A percentile compares a stretch with the other conserved stretches of the same genome.
Conservation (phyloP, 2,329 filamentous ascomycete genomes). For the Paraconiothyrium sp. region DNA sequence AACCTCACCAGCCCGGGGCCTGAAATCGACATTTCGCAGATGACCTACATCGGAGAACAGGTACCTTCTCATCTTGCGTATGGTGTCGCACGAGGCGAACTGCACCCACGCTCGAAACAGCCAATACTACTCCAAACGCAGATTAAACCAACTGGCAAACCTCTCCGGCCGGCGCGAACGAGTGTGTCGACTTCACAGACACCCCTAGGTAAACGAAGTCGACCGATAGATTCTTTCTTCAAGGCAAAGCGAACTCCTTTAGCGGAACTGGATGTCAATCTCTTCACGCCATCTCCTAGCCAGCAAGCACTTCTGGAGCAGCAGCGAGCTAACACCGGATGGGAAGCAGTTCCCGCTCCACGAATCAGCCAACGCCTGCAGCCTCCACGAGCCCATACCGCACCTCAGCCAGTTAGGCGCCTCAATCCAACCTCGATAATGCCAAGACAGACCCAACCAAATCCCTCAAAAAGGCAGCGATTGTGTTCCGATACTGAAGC, state of each 20-base stretch:
- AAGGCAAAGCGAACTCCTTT: slow-evolving; percentile 70
- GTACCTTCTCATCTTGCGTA: slow-evolving; percentile 75
- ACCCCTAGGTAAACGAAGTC: slow-evolving; percentile 66
- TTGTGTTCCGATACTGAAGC: slow-evolving; percentile 55
- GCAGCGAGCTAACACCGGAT: slow-evolving; percentile 61
- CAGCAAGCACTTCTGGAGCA: slow-evolving; percentile 68
- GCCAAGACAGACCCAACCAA: slow-evolving; percentile 55
- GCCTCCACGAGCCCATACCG: slow-evolving; percentile 44
- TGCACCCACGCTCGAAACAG: slow-evolving; percentile 90
- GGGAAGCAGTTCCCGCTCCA: slow-evolving; percentile 63
- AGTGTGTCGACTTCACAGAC: slow-evolving; percentile 42
- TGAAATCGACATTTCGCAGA: slow-evolving; percentile 71
- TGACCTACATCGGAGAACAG: slow-evolving; percentile 82
- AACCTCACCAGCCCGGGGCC: slow-evolving; percentile 75
- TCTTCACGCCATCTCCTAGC: slow-evolving; percentile 71
- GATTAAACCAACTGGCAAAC: slow-evolving; percentile 41
- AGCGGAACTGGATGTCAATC: slow-evolving; percentile 73
- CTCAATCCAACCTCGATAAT: slow-evolving; percentile 45
- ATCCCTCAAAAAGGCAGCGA: slow-evolving; percentile 54
- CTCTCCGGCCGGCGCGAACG: slow-evolving; percentile 51
- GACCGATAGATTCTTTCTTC: slow-evolving; percentile 72
- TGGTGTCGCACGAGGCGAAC: slow-evolving; percentile 79
- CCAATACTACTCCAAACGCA: slow-evolving; percentile 56
- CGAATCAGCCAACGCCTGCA: slow-evolving; percentile 46
- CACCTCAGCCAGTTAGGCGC: slow-evolving; percentile 55